Evolutionary conservation across 208 protist genomes (phyloP).

Genomic region (Crithidia fasciculata): DNA sequence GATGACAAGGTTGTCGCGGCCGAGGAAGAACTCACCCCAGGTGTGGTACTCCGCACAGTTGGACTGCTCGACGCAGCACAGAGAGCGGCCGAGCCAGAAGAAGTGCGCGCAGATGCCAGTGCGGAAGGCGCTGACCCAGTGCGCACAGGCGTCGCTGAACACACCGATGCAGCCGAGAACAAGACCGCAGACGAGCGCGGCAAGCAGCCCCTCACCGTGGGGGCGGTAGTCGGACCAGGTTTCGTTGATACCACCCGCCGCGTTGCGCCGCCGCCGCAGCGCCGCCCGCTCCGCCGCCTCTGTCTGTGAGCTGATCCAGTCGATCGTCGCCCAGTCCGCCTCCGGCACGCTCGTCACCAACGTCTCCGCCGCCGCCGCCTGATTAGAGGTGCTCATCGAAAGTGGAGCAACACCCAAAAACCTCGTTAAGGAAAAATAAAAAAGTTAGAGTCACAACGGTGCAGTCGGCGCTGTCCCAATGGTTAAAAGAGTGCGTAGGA

Average conservation of each 20-base stretch:
- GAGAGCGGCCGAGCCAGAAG: conserved; percentile 58
- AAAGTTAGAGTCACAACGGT: too few species aligned
- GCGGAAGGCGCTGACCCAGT: conserved; percentile 67
- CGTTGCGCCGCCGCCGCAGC: conserved; percentile 19
- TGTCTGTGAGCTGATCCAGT: conserved; percentile 60
- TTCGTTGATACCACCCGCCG: conserved; percentile 2
- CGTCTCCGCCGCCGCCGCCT: neutral
- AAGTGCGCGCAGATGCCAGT: conserved; percentile 64
- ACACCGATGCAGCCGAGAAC: conserved; percentile 60
- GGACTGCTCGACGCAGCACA: conserved; percentile 57
- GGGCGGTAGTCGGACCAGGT: conserved; percentile 29
- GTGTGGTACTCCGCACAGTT: conserved; percentile 58
- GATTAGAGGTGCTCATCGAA: conserved; percentile 6
- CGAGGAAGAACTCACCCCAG: conserved; percentile 72
- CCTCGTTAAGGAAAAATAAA: too few species aligned
- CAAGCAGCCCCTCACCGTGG: conserved; percentile 47
- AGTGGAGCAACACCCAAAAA: too few species aligned
- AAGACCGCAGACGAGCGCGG: conserved; percentile 47
- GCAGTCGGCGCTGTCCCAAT: too few species aligned
- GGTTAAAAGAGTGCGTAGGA: too few species aligned
- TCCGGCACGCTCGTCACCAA: conserved; percentile 34
- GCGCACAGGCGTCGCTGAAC: conserved; percentile 67
- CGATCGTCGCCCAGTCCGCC: conserved; percentile 72
- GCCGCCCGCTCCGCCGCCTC: conserved; percentile 48
- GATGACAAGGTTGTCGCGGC: conserved; percentile 41